These are phyloP conservation scores for Rhododendron simsii DNA, from an alignment of 148 eudicot species.

Conservation along the genomic window DNA sequence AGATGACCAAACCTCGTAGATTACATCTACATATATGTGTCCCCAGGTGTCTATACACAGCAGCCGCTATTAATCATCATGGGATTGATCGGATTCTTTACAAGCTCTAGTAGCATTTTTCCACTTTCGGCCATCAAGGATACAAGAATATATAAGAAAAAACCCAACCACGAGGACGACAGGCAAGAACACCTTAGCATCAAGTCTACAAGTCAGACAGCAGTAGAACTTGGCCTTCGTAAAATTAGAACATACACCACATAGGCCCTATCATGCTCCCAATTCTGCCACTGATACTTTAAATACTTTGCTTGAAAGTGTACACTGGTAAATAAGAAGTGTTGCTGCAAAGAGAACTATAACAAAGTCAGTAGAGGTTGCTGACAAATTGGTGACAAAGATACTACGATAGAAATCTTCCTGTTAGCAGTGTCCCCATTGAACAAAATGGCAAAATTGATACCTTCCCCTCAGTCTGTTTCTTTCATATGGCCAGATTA, in stretches of 20 bases:
- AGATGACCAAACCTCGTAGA: background rate
- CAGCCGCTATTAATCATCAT: background rate
- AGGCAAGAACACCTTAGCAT: background rate
- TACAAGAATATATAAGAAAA: background rate
- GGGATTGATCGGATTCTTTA: background rate
- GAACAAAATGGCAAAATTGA: background rate
- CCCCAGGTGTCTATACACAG: background rate
- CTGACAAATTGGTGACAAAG: background rate
- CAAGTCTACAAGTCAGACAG: background rate
- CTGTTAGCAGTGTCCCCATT: background rate
- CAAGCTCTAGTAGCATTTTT: background rate
- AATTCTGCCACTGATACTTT: background rate
- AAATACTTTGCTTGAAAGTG: background rate
- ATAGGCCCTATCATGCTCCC: background rate
- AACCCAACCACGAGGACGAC: background rate
- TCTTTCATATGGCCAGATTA: background rate
- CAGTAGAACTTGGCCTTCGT: background rate
- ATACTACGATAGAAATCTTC: background rate
- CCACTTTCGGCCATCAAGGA: background rate
- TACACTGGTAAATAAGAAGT: background rate
- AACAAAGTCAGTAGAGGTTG: background rate
- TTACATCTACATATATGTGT: background rate
- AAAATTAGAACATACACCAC: background rate
- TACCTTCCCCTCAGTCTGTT: background rate
- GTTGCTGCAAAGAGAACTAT: background rate